These are phyloP conservation scores for Monosporozyma aerobia DNA, from an alignment of 805 yeast species.

Conservation along the genomic window DNA sequence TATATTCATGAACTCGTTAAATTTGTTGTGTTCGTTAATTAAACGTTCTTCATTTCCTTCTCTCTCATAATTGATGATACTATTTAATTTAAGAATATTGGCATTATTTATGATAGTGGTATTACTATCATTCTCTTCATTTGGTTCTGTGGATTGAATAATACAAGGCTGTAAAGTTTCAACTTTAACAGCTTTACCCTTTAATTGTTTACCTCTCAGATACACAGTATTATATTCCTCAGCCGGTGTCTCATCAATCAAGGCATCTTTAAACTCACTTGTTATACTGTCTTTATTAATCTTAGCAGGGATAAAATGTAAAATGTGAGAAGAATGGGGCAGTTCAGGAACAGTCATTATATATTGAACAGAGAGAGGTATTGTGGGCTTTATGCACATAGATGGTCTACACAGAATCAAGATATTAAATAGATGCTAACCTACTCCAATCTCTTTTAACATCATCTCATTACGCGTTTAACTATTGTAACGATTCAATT, in stretches of 20 bases:
- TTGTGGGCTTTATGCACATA: too few species aligned
- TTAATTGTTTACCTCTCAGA: conserved; percentile 1
- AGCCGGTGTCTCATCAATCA: neutral
- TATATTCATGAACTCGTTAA: conserved; percentile 20
- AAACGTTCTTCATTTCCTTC: conserved; percentile 29
- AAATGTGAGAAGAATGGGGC: neutral
- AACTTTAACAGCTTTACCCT: neutral
- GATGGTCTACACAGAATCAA: too few species aligned
- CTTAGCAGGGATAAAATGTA: neutral
- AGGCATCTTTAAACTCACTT: neutral
- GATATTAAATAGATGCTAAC: too few species aligned
- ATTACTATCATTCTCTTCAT: neutral
- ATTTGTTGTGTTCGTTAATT: conserved; percentile 20
- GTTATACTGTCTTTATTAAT: neutral
- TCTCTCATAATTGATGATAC: conserved; percentile 30
- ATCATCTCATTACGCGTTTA: too few species aligned
- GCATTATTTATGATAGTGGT: neutral
- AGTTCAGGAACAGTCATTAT: neutral
- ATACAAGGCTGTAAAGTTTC: neutral
- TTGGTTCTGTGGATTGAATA: neutral
- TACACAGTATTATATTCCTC: neutral
- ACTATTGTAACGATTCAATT: too few species aligned
- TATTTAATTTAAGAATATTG: neutral
- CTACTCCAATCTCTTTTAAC: too few species aligned
- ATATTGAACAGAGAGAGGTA: neutral